Base-by-base conservation (phyloP, 2,329 filamentous ascomycete genomes). In the Elsinoe perseae region DNA sequence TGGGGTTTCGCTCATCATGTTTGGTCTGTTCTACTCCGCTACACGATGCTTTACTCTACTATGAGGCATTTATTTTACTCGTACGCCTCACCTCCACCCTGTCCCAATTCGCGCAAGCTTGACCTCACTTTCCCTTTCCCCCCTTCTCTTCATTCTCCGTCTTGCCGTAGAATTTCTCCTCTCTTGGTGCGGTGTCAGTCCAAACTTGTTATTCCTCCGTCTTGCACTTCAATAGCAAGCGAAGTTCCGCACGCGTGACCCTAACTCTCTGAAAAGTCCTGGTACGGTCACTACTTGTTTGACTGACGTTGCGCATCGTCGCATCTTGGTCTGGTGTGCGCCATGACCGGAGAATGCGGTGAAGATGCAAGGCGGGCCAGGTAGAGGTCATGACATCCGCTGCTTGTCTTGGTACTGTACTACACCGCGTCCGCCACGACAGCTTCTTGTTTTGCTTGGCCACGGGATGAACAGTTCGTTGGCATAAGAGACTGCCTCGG, bases 51-150 rank as follows among this genome's bases (percentile, higher is more conserved):
- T 44, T 25, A 10, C 20, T 3, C 20, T 50, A 28, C 25, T 50
- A 50, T 50, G 44, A 50, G 44, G 44, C 44, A 50, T 50, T 50
- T 50, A 50, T 50, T 50, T 50, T 44, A 44, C 40, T 44, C 14
- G 40, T 44, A 44, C 40, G 40, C 44, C 28, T 50, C 44, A 34
- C 44, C 44, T 50, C 44, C 44, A 50, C 44, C 44, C 32, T 34
- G 44, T 32, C 44, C 44, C 44, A 50, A 30, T 50, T 25, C 18
- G 44, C 16, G 10, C 44, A 50, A 50, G 44, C 44, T 50, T 27
- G 12, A 50, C 44, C 44, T 30, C 44, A 30, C 12, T 34, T 34
- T 18, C 44, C 44, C 25, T 50, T 18, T 30, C 9, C 16, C 12
- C 16, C 14, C 36, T 42, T 6, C 16, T 18, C 16, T 20, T 6